Conservation (phyloP, 1,284 basidiomycete species). For the Rhizopogon parksii region DNA sequence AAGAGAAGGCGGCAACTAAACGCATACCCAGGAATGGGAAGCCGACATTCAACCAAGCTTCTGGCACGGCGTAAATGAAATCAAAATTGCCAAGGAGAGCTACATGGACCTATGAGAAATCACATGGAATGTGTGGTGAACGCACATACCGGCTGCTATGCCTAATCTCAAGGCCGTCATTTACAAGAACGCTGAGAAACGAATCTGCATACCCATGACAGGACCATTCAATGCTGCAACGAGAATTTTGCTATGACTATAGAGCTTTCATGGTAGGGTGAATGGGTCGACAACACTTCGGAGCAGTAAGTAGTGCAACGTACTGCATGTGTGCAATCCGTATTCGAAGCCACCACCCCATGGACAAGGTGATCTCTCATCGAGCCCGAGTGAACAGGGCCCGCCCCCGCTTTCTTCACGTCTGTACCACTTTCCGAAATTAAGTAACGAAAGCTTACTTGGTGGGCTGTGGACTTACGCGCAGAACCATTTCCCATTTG, state of each 20-base stretch:
- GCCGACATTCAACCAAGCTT: conserved; percentile 55
- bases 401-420: conserved; percentile 31
- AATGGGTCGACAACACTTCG: not conserved
- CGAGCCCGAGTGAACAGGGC: conserved; percentile 11
- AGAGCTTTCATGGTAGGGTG: conserved; percentile 37
- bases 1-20: not conserved
- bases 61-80: conserved; percentile 62
- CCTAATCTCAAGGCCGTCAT: conserved; percentile 32
- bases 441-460: not conserved
- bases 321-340: conserved; percentile 58
- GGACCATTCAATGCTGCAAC: conserved; percentile 68
- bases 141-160: conserved; percentile 52
- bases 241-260: conserved; percentile 57
- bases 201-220: conserved; percentile 48
- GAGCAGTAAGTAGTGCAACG: conserved; percentile 14
- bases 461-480: conserved; percentile 39
- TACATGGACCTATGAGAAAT: conserved; percentile 20
- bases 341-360: conserved; percentile 43
- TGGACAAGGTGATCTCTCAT: conserved; percentile 39
- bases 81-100: conserved; percentile 68
- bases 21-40: conserved; percentile 62
- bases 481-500: conserved; percentile 65
- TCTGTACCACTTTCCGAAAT: conserved; percentile 42
- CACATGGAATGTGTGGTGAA: not conserved
- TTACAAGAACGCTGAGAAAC: not conserved